Percentiles rank a stretch among this genome's conserved stretches.
Conservation (phyloP, 805 yeast genomes). For the Yueomyces sinensis region DNA sequence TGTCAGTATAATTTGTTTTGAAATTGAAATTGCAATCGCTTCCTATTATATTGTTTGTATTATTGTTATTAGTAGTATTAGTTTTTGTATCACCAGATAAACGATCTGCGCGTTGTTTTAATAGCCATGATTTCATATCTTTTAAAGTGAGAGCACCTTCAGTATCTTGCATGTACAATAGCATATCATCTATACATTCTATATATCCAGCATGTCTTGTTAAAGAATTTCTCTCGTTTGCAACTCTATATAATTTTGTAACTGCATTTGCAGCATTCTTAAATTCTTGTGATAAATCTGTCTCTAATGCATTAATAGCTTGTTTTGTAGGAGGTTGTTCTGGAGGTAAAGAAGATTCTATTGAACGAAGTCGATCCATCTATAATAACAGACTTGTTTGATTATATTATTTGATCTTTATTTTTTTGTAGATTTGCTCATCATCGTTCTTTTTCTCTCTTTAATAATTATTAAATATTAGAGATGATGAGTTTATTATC, state of each 20-base stretch:
- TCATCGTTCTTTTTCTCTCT: too few relatives aligned
- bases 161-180: slow-evolving; percentile 22
- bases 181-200: slow-evolving; percentile 47
- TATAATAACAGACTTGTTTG: too few relatives aligned
- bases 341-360: slow-evolving; percentile 20
- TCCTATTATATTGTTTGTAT: background rate
- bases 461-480: too few relatives aligned
- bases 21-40: background rate
- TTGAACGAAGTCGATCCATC: slow-evolving; percentile 15
- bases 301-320: slow-evolving; percentile 25
- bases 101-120: slow-evolving; percentile 11
- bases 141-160: slow-evolving; percentile 3
- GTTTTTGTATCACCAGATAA: slow-evolving; percentile 1
- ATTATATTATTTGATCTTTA: too few relatives aligned
- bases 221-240: slow-evolving; percentile 39
- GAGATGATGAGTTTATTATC: too few relatives aligned
- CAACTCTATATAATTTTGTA: slow-evolving; percentile 49
- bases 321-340: slow-evolving; percentile 21
- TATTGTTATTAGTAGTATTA: background rate
- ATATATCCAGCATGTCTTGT: slow-evolving; percentile 46
- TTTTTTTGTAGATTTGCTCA: too few relatives aligned
- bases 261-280: slow-evolving; percentile 64
- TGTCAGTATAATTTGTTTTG: background rate
- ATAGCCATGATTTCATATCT: slow-evolving; percentile 16
- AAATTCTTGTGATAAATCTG: slow-evolving; percentile 48